These are phyloP conservation scores for Excoecaria agallocha DNA, from an alignment of 345 rosid species.

Conservation along the genomic window DNA sequence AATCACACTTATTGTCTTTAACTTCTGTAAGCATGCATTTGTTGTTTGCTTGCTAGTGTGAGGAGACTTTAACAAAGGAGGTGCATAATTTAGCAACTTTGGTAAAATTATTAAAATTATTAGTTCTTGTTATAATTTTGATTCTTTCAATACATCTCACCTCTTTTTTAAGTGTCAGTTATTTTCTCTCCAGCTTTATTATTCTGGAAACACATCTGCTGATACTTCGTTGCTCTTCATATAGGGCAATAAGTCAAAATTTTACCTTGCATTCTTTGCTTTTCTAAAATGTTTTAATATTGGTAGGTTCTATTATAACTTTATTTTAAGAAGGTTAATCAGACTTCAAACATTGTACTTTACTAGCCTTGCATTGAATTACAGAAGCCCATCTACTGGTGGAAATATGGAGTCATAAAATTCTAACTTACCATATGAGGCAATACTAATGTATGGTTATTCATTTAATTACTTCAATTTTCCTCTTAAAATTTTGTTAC, in stretches of 20 bases:
- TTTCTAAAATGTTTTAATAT: not conserved
- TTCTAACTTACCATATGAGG: not conserved
- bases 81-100: too few species aligned
- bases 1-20: too few species aligned
- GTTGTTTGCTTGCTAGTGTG: too few species aligned
- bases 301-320: not conserved
- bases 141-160: not conserved
- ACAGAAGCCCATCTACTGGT: not conserved
- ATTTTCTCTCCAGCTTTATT: conserved; percentile 49
- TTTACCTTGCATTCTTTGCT: not conserved
- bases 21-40: too few species aligned
- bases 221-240: conserved; percentile 81
- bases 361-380: not conserved
- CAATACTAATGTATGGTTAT: not conserved
- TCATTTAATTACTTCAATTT: not conserved
- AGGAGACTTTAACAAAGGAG: too few species aligned
- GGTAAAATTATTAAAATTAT: too few species aligned
- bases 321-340: not conserved
- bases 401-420: not conserved
- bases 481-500: too few species aligned
- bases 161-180: conserved; percentile 25
- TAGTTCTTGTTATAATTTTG: too few species aligned
- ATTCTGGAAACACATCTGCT: conserved; percentile 67
- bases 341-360: not conserved
- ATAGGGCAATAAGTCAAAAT: conserved; percentile 69